These are phyloP conservation scores for Mucor ambiguus DNA, from an alignment of 371 early-diverging fungal species.

Conservation along the genomic window DNA sequence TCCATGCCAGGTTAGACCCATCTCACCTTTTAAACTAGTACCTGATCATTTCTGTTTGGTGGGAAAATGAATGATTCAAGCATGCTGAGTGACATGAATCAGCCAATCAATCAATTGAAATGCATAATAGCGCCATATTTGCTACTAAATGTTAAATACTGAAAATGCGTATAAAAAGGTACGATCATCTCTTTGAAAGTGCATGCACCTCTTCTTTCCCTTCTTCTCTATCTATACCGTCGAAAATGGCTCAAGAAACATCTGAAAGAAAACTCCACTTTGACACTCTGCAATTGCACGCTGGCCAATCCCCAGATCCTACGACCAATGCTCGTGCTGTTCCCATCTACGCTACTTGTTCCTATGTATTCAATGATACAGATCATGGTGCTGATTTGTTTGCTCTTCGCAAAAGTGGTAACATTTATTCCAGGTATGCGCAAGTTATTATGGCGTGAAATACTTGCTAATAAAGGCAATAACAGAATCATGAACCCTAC, in stretches of 20 bases:
- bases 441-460: neutral
- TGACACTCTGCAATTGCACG: conserved; percentile 93
- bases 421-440: conserved; percentile 78
- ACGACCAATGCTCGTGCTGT: conserved; percentile 83
- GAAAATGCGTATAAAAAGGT: neutral
- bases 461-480: neutral
- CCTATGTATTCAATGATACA: conserved; percentile 75
- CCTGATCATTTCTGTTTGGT: neutral
- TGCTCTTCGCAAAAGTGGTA: conserved; percentile 65
- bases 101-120: neutral
- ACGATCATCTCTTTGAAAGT: neutral
- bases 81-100: neutral
- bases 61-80: neutral
- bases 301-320: conserved; percentile 71
- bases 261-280: conserved; percentile 45
- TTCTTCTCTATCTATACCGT: neutral
- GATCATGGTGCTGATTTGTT: conserved; percentile 83
- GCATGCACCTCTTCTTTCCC: neutral
- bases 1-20: neutral
- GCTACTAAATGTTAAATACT: neutral
- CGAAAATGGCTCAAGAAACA: neutral
- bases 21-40: neutral
- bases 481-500: conserved; percentile 71
- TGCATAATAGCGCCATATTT: neutral
- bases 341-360: conserved; percentile 88